Base-by-base conservation (phyloP, 805 yeast species). In the Hanseniaspora mollemarum region DNA sequence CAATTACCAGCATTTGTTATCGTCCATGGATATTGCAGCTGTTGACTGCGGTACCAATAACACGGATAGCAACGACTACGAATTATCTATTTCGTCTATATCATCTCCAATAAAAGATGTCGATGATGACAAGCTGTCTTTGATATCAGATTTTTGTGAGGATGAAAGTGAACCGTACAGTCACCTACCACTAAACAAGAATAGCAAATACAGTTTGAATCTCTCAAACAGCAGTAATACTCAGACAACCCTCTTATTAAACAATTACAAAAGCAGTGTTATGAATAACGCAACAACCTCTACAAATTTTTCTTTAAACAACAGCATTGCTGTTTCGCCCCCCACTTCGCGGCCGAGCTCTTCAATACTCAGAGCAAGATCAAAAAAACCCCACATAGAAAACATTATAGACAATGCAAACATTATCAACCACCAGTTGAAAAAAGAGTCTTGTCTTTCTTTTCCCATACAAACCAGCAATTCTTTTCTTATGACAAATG, bases 391-490 rank as follows among this genome's bases (percentile, higher is more conserved):
- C 1, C 57, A 55, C 25, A 57, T 64, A 6, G 68, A 64, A 49
- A 59, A 60, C 26, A 54, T 65, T 25, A 52, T 64, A 7, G 59
- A 57, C 42, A 58, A 59, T 40, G 66, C 67, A 1, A 43, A 40
- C n/a, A 33, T 22, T 9, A 38, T 42, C n/a, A 48, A 48, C 26
- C 18, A 29, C 8, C 26, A 37, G 8, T 28, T 51, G 10, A 21
- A 40, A 18, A 39, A 39, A 26, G 19, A 12, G 15, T 31, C 32
- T 3, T 39, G 15, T n/a, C 24, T 21, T 12, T 25, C 21, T 5
- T 15, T 39, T 16, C 25, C 29, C 2, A 13, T 24, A n/a, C n/a
- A 22, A 4, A 9, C 13, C 10, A 37, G 7, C 3, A 37, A 13
- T 12, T 21, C 43, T 10, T 25, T 39, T 22, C 12, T 15, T 8